Conservation (phyloP, 1,284 basidiomycete genomes). For the Boletus semigastroideus region DNA sequence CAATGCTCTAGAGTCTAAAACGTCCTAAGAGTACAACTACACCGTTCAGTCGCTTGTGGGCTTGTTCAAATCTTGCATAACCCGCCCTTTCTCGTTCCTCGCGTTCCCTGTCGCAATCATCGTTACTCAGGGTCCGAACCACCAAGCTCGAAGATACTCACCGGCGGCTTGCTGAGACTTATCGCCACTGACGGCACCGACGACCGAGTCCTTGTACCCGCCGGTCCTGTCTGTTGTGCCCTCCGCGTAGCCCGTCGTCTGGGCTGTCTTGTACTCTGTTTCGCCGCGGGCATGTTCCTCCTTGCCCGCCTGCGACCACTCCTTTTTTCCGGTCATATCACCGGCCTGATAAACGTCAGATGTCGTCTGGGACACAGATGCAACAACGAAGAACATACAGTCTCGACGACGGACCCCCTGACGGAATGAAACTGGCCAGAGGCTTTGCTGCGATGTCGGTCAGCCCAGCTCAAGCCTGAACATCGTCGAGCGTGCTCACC, state of each 20-base stretch:
- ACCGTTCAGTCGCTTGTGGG: slow-evolving; percentile 14
- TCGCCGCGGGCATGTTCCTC: slow-evolving; percentile 69
- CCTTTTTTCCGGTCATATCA: slow-evolving; percentile 44
- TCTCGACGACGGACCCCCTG: slow-evolving; percentile 63
- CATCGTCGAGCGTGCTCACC: slow-evolving; percentile 17
- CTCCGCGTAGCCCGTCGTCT: slow-evolving; percentile 55
- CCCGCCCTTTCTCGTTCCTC: slow-evolving; percentile 59
- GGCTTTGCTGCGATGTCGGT: slow-evolving; percentile 46
- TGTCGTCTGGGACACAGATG: too few relatives aligned
- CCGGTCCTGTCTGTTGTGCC: slow-evolving; percentile 56
- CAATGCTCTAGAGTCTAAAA: not conserved
- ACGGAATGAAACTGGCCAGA: slow-evolving; percentile 61
- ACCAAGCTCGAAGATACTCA: slow-evolving; percentile 24
- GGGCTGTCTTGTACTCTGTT: slow-evolving; percentile 55
- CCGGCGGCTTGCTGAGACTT: slow-evolving; percentile 58
- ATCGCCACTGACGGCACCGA: slow-evolving; percentile 67
- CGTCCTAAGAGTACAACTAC: not conserved
- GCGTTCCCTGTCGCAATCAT: slow-evolving; percentile 43
- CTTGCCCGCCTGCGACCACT: slow-evolving; percentile 57
- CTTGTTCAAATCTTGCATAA: slow-evolving; percentile 55
- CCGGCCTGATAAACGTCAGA: slow-evolving; percentile 38
- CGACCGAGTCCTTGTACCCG: slow-evolving; percentile 68
- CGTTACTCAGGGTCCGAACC: not conserved
- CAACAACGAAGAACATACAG: slow-evolving; percentile 27
- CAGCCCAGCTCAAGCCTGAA: not conserved